These are phyloP conservation scores for Achaetomiella virescens DNA, from an alignment of 495 filamentous ascomycete genomes.

Conservation along the genomic window DNA sequence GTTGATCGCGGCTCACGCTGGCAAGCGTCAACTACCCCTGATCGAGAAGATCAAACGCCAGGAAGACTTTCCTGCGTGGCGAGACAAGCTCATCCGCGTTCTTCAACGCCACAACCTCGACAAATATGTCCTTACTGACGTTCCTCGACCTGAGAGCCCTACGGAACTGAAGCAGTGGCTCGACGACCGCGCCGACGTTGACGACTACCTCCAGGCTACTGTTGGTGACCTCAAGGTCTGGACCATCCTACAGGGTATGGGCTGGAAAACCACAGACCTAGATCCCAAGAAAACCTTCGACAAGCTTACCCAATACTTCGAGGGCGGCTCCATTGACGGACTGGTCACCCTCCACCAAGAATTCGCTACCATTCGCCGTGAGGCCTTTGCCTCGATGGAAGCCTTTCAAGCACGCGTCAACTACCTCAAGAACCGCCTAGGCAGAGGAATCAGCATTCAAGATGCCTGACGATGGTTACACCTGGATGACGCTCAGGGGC, in stretches of 20 bases:
- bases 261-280: not conserved
- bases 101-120: not conserved
- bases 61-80: not conserved
- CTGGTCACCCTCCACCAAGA: not conserved
- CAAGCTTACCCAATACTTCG: not conserved
- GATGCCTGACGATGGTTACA: not conserved
- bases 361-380: not conserved
- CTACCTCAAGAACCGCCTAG: not conserved
- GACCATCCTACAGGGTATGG: not conserved
- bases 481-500: not conserved
- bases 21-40: too few relatives aligned
- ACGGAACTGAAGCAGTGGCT: not conserved
- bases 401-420: not conserved
- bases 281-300: conserved; percentile 2
- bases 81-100: not conserved
- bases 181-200: not conserved
- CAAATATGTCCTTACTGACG: not conserved
- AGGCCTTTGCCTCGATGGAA: not conserved
- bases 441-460: not conserved
- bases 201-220: not conserved
- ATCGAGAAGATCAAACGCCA: not conserved
- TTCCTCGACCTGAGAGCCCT: not conserved
- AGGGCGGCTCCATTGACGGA: not conserved
- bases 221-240: not conserved
- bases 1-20: too few relatives aligned